Percentiles rank a stretch among this genome's conserved stretches.
Conservation (phyloP, 2,329 filamentous ascomycete genomes). For the Ustulina deusta region DNA sequence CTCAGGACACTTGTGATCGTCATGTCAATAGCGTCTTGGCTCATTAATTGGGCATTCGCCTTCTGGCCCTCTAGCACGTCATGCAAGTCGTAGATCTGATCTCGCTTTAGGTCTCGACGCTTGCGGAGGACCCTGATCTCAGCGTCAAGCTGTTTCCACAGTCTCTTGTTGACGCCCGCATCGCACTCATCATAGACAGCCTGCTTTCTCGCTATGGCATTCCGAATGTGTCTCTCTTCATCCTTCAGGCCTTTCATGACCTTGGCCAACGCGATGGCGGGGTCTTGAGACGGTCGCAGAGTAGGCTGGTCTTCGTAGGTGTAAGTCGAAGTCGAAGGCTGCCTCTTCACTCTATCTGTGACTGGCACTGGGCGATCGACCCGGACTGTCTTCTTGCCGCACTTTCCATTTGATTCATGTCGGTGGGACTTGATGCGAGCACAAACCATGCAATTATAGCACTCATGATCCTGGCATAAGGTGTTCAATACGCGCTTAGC, state of each 20-base stretch:
- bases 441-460: constrained; percentile 69
- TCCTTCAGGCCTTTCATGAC: constrained; percentile 86
- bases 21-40: constrained; percentile 71
- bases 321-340: constrained; percentile 43
- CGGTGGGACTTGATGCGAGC: constrained; percentile 61
- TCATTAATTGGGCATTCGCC: constrained; percentile 71
- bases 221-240: constrained; percentile 81
- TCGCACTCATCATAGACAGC: constrained; percentile 74
- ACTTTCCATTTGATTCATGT: constrained; percentile 50
- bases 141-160: constrained; percentile 70
- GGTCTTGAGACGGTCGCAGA: constrained; percentile 75
- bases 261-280: constrained; percentile 79
- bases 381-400: constrained; percentile 67
- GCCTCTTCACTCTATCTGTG: constrained; percentile 68
- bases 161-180: constrained; percentile 72
- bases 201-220: constrained; percentile 73
- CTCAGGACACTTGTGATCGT: constrained; percentile 68
- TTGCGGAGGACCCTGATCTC: constrained; percentile 72
- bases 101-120: constrained; percentile 77
- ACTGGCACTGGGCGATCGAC: constrained; percentile 75
- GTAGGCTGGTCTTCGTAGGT: constrained; percentile 66
- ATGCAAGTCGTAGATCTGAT: constrained; percentile 84
- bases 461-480: constrained; percentile 65
- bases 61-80: constrained; percentile 88
- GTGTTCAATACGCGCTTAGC: constrained; percentile 66